A percentile compares a stretch with the other conserved stretches of the same genome.
Evolutionary conservation across 805 yeast species (phyloP).

Genomic region (Cyberlindnera xishuangbannaensis): DNA sequence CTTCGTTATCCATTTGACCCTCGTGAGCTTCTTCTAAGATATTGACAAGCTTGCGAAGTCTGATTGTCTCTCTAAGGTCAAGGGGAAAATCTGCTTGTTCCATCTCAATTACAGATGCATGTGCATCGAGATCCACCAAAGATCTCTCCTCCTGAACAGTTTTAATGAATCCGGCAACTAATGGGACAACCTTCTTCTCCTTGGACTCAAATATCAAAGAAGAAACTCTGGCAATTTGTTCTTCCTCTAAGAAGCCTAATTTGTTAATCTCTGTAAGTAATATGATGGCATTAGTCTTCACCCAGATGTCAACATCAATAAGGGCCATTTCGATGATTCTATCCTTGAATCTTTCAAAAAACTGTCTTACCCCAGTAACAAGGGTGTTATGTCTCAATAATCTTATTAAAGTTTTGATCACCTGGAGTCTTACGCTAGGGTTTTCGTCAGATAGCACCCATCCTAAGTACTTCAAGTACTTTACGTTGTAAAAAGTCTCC

Average conservation of each 20-base stretch:
- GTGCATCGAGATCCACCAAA: too few relatives aligned
- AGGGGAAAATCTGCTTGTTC: too few relatives aligned
- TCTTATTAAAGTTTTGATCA: constrained; percentile 46
- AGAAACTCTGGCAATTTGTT: constrained; percentile 42
- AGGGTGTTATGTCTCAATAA: constrained; percentile 40
- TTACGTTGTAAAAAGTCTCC: constrained; percentile 61
- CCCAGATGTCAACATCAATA: constrained; percentile 49
- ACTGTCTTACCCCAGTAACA: constrained; percentile 66
- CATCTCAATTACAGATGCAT: constrained; percentile 27
- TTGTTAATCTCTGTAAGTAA: constrained; percentile 51
- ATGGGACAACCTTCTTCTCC: constrained; percentile 31
- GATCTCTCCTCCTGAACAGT: constrained; percentile 36
- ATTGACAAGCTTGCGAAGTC: constrained; percentile 21
- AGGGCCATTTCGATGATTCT: constrained; percentile 61
- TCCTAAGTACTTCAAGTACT: constrained; percentile 72
- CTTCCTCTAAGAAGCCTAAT: constrained; percentile 59
- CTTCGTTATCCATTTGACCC: constrained; percentile 2
- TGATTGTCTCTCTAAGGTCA: too few relatives aligned
- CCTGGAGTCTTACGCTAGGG: constrained; percentile 57
- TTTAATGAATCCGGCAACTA: constrained; percentile 51
- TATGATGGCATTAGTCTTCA: constrained; percentile 44
- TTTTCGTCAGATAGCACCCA: constrained; percentile 78
- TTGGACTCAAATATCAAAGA: constrained; percentile 33
- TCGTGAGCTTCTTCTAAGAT: constrained; percentile 28
- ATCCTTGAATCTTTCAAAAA: constrained; percentile 65